Evolutionary conservation across 2,329 filamentous ascomycete species (phyloP), one percentile per base, ranked within the genome.

Genomic region (Byssochlamys sp.): DNA sequence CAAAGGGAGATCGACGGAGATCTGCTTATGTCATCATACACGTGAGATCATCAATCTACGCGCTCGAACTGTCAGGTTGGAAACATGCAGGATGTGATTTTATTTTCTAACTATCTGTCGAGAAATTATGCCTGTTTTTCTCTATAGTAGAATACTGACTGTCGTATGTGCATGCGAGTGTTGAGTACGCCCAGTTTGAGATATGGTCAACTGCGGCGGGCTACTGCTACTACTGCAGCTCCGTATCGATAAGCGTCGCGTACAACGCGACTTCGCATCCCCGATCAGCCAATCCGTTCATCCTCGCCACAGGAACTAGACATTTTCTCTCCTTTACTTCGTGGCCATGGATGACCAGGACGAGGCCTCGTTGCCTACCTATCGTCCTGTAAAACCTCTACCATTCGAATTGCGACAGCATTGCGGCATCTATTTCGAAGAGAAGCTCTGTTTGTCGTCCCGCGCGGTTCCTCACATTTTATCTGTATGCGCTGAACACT

Each of bases 361-460:
- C 11, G 58, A 62, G 33, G 59, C 58, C 9, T 10, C 31, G 2
- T 25, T 39, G 55, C 63, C 60, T 60, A 28, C 39, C 12, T 87
- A 85, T 71, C 80, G 81, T 61, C 71, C 77, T n/a, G 78, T 80
- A 5, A 78, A 75, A 60, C 71, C 74, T 49, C 73, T 91, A 11
- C 83, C 85, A 1, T 82, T 80, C 58, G 84, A 88, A 64, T 73
- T 91, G 19, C 81, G 80, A 57, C 77, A 84, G 58, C 85, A 90
- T 65, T 84, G 83, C 63, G 82, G 84, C 58, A 87, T 90, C 51
- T 88, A 87, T 67, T 77, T 92, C 0, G 89, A 92, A 71, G 89
- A 92, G 71, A 79, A 84, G 58, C 81, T 91, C 28, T 87, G 85
- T 86, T 75, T 57, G 78, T 70, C 57, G 26, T 60, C 59, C 56